Percentiles rank a stretch among this genome's conserved stretches.
Conservation (phyloP, 2,329 filamentous ascomycete species). For the Claviceps paspali region DNA sequence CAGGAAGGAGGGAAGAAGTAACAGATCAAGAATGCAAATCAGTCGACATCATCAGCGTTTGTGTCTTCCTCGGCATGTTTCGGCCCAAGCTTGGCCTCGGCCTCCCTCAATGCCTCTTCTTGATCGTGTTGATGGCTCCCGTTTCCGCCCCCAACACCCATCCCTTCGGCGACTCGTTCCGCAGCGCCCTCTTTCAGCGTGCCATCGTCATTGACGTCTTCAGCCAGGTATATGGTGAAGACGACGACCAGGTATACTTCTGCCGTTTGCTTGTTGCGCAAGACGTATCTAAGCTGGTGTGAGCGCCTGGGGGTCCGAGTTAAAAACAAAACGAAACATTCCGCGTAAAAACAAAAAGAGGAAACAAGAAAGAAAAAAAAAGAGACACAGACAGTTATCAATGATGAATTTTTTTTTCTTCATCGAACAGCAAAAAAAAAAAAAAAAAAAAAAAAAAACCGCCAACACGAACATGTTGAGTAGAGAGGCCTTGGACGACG, state of each 20-base stretch:
- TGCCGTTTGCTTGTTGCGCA: constrained; percentile 63
- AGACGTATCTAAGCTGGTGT: constrained; percentile 78
- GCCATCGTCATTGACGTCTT: constrained; percentile 46
- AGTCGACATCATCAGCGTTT: constrained; percentile 30
- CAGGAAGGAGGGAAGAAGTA: too few relatives aligned
- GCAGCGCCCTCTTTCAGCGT: constrained; percentile 29
- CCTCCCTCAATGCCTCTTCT: constrained; percentile 23
- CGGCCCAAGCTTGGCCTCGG: constrained; percentile 20
- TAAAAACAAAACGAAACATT: constrained; percentile 7
- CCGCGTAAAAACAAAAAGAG: neutral
- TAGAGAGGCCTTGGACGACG: too few relatives aligned
- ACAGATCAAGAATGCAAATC: too few relatives aligned
- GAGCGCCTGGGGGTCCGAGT: constrained; percentile 40
- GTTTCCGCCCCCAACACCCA: constrained; percentile 7
- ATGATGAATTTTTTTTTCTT: too few relatives aligned
- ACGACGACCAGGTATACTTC: constrained; percentile 68
- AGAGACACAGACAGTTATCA: too few relatives aligned
- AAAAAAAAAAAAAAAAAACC: neutral
- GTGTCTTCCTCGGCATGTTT: constrained; percentile 12
- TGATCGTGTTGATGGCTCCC: constrained; percentile 15
- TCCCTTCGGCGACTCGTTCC: constrained; percentile 11
- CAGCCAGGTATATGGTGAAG: constrained; percentile 60
- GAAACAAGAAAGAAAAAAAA: constrained; percentile 2
- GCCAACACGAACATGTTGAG: too few relatives aligned
- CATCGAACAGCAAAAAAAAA: too few relatives aligned